Base-by-base conservation (phyloP, 2,329 filamentous ascomycete genomes). In the Aurifilum marmelostoma region DNA sequence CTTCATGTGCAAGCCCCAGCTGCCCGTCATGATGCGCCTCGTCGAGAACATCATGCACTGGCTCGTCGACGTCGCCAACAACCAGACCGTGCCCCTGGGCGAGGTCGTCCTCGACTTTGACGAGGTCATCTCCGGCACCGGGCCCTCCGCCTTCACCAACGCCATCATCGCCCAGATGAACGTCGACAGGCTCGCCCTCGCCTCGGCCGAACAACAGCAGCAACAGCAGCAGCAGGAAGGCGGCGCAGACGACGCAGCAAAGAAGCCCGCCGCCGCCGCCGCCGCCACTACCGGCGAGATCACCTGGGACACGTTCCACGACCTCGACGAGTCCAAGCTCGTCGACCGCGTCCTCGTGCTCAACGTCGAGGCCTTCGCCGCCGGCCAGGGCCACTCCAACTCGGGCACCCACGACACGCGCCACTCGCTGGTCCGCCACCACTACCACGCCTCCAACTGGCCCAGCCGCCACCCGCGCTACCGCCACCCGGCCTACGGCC, bases 381-480 rank as follows among this genome's bases (percentile, higher is more conserved):
- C 90, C 1, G 89, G 89, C 18, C 89, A 92, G 76, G 90, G 90
- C 14, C 90, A 92, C 76, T 92, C 90, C 0, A 86, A 92, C 75
- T 91, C 89, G 0, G 90, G 89, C 21, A 91, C 89, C 74, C 90
- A 92, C 77, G 85, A 89, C 64, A 84, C 89, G 0, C 83, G 88
- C 66, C 84, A 84, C 21, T 90, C 90, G 1, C 81, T 92, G 1
- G 89, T 92, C 27, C 90, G 89, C 77, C 90, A 92, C 75, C 89
- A 92, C 76, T 92, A 92, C 74, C 90, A 92, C 76, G 90, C 90
- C 0, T 92, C 89, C 0, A 86, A 87, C 68, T 92, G 91, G 90
- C 90, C 90, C 5, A 85, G 84, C 66, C 81, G 82, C 3, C 90
- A 92, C 75, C 89, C 87, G 1, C 83, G 90, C 47, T 91, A 85